Percentiles rank a stretch among this genome's conserved stretches.
Evolutionary conservation across 140 eudicot genomes (phyloP).

Genomic region (Bidens hawaiensis): DNA sequence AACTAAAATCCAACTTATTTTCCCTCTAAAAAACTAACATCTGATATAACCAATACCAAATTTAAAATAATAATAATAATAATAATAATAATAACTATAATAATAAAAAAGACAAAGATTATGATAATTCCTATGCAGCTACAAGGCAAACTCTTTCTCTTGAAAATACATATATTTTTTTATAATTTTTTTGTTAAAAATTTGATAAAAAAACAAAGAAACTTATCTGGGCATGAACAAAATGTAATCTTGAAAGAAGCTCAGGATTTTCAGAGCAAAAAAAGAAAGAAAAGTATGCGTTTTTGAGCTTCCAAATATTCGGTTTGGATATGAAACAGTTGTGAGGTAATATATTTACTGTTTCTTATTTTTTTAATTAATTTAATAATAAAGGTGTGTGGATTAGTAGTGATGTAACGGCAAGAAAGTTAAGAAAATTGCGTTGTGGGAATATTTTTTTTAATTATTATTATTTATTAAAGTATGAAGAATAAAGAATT

Average conservation of each 20-base stretch:
- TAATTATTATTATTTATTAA: neutral
- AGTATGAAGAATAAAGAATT: neutral
- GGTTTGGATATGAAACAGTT: constrained; percentile 14
- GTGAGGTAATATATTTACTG: constrained; percentile 7
- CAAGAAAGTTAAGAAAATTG: constrained; percentile 9
- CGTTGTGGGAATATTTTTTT: neutral
- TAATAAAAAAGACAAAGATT: neutral
- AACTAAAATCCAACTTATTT: constrained; percentile 1
- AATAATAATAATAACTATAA: too few relatives aligned
- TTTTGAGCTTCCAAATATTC: constrained; percentile 26
- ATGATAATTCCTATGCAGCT: constrained; percentile 20
- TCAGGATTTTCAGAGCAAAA: constrained; percentile 5
- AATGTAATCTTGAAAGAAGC: constrained; percentile 18
- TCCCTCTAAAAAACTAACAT: constrained; percentile 13
- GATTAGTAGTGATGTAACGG: constrained; percentile 29
- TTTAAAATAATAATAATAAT: neutral
- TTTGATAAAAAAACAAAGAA: constrained; percentile 2
- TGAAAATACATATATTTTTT: neutral
- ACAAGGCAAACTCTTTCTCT: constrained; percentile 17
- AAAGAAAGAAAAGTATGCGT: constrained; percentile 9
- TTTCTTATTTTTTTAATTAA: constrained; percentile 1
- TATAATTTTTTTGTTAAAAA: neutral
- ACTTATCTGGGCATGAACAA: constrained; percentile 32
- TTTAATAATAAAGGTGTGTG: constrained; percentile 19
- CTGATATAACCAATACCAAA: constrained; percentile 17